Evolutionary conservation across 768 basidiomycete species (phyloP).

Genomic region (Boletellus ananas): DNA sequence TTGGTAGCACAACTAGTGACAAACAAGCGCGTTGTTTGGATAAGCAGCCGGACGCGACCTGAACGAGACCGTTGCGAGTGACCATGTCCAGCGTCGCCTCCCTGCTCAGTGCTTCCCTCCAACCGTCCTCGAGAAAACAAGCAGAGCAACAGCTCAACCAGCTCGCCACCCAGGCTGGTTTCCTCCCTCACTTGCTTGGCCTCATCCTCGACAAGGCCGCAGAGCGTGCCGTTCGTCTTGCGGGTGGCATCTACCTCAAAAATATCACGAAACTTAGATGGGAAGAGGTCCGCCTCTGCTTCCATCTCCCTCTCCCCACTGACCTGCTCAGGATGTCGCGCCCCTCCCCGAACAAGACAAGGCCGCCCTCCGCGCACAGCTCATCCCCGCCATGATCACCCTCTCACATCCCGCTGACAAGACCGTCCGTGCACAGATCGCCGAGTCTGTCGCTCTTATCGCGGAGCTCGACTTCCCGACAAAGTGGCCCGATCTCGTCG

Average conservation of each 20-base stretch:
- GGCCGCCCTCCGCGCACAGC: conserved; percentile 60
- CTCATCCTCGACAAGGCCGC: conserved; percentile 68
- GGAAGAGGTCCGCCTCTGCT: conserved; percentile 63
- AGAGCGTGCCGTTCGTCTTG: conserved; percentile 70
- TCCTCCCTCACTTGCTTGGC: conserved; percentile 71
- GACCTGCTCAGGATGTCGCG: conserved; percentile 54
- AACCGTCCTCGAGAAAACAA: conserved; percentile 65
- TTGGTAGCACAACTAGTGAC: conserved; percentile 14
- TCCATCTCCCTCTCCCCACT: not conserved
- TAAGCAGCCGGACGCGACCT: too few species aligned
- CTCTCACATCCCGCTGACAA: conserved; percentile 75
- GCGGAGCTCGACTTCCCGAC: conserved; percentile 89
- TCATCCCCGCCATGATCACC: conserved; percentile 90
- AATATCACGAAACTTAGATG: conserved; percentile 85
- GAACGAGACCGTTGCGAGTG: not conserved
- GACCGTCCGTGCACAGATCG: conserved; percentile 75
- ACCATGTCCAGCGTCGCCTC: conserved; percentile 64
- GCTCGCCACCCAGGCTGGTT: conserved; percentile 70
- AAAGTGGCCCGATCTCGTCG: conserved; percentile 84
- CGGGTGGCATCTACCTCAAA: conserved; percentile 89
- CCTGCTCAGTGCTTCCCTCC: conserved; percentile 68
- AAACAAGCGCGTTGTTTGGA: conserved; percentile 3
- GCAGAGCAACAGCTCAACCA: conserved; percentile 75
- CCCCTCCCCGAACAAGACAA: conserved; percentile 74
- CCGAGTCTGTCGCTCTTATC: conserved; percentile 89